Evolutionary conservation across 2,329 filamentous ascomycete genomes (phyloP), one percentile per base, ranked within the genome.

Genomic region (Scedosporium dehoogii): DNA sequence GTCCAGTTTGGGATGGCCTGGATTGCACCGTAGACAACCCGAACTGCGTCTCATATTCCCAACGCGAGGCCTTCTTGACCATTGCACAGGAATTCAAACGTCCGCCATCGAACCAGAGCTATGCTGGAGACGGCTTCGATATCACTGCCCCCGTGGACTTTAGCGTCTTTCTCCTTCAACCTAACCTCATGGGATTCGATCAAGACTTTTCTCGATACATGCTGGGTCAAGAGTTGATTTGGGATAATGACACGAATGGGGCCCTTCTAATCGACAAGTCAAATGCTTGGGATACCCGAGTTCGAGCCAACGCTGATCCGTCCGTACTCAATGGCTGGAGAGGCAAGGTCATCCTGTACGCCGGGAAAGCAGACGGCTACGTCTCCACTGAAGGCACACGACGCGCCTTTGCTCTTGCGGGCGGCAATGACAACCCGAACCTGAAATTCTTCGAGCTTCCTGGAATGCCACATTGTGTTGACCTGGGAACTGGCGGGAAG

Each of bases 401-500:
- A 14, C 63, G 70, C 38, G 77, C 74, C 65, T 73, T 72, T 60
- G 61, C 70, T 42, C 67, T 66, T 16, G 73, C 73, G 0, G 64
- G 66, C 10, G 65, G 68, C 2, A 75, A 73, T 0, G 77, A 81
- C 73, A 69, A 68, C 3, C 62, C 27, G 6, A 56, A 44, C 68
- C 84, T 81, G 69, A 68, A 73, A 2, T 73, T 81, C 65, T 83
- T 83, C 68, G 68, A 73, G 3, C 74, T 83, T 5, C 79, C 80
- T 1, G 81, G 81, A 1, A 77, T 83, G 72, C 72, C 70, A 2
- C 81, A 84, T 66, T 85, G 82, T 3, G 71, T 72, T 18, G 75
- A 76, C 14, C 63, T 64, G 62, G 41, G 63, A 64, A 38, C 68
- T 70, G 14, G 72, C 4, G 59, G 57, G n/a, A 61, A 64, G 7